Base-by-base conservation (phyloP, 805 yeast genomes). In the Clavispora fructus region DNA sequence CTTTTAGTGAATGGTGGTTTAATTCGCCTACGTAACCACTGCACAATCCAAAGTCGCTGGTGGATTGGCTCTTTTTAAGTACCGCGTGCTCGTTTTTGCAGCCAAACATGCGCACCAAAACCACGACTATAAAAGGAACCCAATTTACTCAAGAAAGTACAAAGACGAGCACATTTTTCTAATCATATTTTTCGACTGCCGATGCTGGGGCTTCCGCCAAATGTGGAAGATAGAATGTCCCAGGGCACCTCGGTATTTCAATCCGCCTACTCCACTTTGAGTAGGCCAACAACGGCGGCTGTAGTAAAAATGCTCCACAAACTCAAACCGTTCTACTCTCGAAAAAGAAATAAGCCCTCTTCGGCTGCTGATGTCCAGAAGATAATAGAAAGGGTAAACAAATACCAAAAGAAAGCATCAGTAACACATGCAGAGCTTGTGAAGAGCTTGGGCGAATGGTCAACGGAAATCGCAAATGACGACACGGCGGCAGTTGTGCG, bases 351-450 rank as follows among this genome's bases (percentile, higher is more conserved):
- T 25, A 52, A 47, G 6, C 35, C 7, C 27, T 44, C 40, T 10
- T 38, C 46, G 16, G 58, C 58, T 1, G 33, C 39, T 7, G 56
- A 50, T 19, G 35, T 54, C n/a, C 58, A 50, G 44, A 44, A 47
- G 29, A 46, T 54, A 29, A 50, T 54, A 19, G 53, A 50, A 30
- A 63, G 65, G 42, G 60, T 75, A 9, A 50, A 73, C 3, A 67
- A 65, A 35, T 43, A 59, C 19, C 79, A 77, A 55, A 52, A 65
- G 14, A 67, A 67, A 13, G 51, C 64, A 4, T 57, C 43, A 39
- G 38, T 39, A 10, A 38, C 52, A 8, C 54, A 54, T 30, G 44
- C 48, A 30, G 45, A 47, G 8, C 49, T 54, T 14, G 41, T 52
- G 35, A 50, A 46, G 32, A 44, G 54, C 1, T 43, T 54, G 33